A percentile compares a stretch with the other conserved stretches of the same genome.
phyloP scores from a whole-genome alignment of 495 filamentous ascomycete species.

The Pseudotulostoma volvatum region DNA sequence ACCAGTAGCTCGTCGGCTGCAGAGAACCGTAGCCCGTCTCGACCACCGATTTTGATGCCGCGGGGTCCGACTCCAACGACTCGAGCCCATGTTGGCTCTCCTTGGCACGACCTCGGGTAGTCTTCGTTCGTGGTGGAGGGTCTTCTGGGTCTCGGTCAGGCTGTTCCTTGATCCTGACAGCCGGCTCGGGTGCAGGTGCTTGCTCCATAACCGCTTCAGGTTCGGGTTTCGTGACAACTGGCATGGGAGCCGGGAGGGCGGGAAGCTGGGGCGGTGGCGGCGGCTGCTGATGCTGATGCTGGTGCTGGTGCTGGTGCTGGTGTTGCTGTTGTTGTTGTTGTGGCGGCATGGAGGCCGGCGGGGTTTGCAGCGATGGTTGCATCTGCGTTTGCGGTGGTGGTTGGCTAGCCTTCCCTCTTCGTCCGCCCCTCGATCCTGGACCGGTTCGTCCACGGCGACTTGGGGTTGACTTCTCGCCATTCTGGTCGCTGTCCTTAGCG shows the following conservation, averaged over 20 bases:
- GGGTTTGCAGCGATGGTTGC: constrained; percentile 7
- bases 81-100: constrained; percentile 28
- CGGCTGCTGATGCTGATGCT: constrained; percentile 5
- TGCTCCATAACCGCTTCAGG: constrained; percentile 16
- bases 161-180: constrained; percentile 10
- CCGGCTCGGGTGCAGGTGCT: constrained; percentile 8
- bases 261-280: constrained; percentile 6
- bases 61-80: constrained; percentile 23
- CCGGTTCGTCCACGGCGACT: constrained; percentile 31
- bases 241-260: constrained; percentile 2
- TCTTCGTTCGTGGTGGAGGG: constrained; percentile 13
- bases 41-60: constrained; percentile 14
- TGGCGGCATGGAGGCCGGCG: background rate
- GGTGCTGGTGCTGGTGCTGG: constrained; percentile 15
- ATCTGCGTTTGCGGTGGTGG: constrained; percentile 18
- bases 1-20: constrained; percentile 90
- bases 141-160: constrained; percentile 14
- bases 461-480: constrained; percentile 36
- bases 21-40: constrained; percentile 30
- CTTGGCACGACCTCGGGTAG: constrained; percentile 20
- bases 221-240: constrained; percentile 18
- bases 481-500: constrained; percentile 32
- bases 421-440: constrained; percentile 20
- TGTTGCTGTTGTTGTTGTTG: constrained; percentile 10
- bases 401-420: constrained; percentile 20